Evolutionary conservation across 2,329 filamentous ascomycete genomes (phyloP), one percentile per base, ranked within the genome.

Genomic region (Ophiostoma perfectum): DNA sequence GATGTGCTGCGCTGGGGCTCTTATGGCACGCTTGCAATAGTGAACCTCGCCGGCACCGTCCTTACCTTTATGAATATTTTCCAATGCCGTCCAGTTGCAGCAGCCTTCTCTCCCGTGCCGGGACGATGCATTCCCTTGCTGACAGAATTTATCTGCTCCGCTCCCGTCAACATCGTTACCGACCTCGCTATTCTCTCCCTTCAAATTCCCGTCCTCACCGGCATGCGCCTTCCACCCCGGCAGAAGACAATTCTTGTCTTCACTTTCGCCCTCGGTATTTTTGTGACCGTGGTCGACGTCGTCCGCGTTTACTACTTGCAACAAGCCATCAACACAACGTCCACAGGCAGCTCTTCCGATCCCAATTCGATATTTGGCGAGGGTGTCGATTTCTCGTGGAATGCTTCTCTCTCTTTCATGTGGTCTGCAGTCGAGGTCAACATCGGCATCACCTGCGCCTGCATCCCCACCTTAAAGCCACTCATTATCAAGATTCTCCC

Each of bases 361-460:
- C 76, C 78, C 1, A 73, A 77, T 8, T 78, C 80, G 11, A 78
- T 80, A 6, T 86, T 87, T 67, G 85, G 84, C 7, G 80, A 80
- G 60, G 81, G 82, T 60, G 74, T 77, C 2, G 80, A 87, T 69
- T 88, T 87, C 73, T 79, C 84, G 67, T 91, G 87, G 88, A 93
- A 94, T 75, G 91, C 91, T 0, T 92, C 91, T 0, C 80, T 93
- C 5, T 91, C 92, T 0, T 89, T 96, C 75, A 94, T 97, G 91
- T 98, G 93, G 94, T 94, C 91, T 16, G 90, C 90, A 12, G 88
- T 97, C 67, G 93, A 97, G 77, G 92, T 97, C 75, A 95, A 96
- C 72, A 82, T 96, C 1, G 93, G 92, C 18, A 93, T 97, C 73
- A 89, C 93, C 72, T 96, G 92, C 75, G 93, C 90, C 58, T 97